These are phyloP conservation scores for Phlyctochytrium arcticum DNA, from an alignment of 192 early-diverging fungal genomes.

Conservation along the genomic window DNA sequence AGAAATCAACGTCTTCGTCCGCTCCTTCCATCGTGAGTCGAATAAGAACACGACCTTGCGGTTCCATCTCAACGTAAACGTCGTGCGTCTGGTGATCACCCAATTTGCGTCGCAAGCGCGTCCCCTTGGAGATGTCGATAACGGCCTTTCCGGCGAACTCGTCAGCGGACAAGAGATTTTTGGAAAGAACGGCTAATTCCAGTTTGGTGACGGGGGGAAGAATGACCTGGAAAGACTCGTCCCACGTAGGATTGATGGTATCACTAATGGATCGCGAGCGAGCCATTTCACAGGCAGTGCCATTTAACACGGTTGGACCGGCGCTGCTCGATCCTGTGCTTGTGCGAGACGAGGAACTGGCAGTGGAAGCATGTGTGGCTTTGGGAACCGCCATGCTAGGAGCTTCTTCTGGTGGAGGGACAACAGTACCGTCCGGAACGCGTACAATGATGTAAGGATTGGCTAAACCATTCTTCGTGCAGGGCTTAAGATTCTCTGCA, in stretches of 20 bases:
- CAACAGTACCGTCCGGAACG: constrained; percentile 53
- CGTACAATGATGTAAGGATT: constrained; percentile 49
- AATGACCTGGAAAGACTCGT: constrained; percentile 49
- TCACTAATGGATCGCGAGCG: constrained; percentile 45
- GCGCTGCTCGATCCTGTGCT: constrained; percentile 3
- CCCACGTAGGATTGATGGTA: constrained; percentile 52
- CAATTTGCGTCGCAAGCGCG: constrained; percentile 38
- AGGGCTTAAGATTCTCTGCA: constrained; percentile 54
- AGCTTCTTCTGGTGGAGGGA: constrained; percentile 30
- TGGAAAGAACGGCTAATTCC: constrained; percentile 43
- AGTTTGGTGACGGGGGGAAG: constrained; percentile 46
- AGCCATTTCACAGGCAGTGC: constrained; percentile 39
- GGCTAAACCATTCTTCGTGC: constrained; percentile 48
- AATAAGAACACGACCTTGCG: constrained; percentile 50
- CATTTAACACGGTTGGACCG: constrained; percentile 34
- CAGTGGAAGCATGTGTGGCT: neutral
- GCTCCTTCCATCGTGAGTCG: constrained; percentile 55
- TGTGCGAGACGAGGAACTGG: neutral
- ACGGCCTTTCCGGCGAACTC: constrained; percentile 45
- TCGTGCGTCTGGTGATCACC: constrained; percentile 57
- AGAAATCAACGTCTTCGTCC: constrained; percentile 56
- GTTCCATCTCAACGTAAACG: constrained; percentile 53
- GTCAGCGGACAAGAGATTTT: constrained; percentile 49
- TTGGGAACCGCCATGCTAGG: constrained; percentile 8
- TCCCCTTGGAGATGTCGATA: constrained; percentile 36